Conservation (phyloP, 2,329 filamentous ascomycete genomes). For the Penicillium sp. region DNA sequence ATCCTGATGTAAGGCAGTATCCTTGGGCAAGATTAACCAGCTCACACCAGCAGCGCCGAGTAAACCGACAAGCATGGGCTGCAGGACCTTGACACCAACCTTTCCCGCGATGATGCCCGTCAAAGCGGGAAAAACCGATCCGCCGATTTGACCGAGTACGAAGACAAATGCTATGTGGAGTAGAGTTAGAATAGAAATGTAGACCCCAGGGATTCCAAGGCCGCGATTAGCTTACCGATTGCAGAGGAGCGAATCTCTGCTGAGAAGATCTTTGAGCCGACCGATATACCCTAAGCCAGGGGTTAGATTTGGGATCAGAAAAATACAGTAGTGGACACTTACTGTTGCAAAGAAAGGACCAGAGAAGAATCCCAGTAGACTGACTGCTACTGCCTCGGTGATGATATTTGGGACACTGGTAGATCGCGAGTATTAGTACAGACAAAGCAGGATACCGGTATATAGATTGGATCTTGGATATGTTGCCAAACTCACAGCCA, state of each 20-base stretch:
- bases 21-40: slow-evolving; percentile 38
- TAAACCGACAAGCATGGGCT: slow-evolving; percentile 46
- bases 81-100: slow-evolving; percentile 43
- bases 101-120: slow-evolving; percentile 45
- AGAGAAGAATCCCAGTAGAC: slow-evolving; percentile 50
- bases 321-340: neutral
- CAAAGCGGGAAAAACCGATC: slow-evolving; percentile 48
- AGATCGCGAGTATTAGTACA: neutral
- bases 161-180: slow-evolving; percentile 41
- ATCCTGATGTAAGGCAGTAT: slow-evolving; percentile 17
- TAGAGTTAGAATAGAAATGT: neutral
- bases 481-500: slow-evolving; percentile 39
- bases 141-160: slow-evolving; percentile 50
- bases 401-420: slow-evolving; percentile 39
- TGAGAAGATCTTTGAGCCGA: slow-evolving; percentile 47
- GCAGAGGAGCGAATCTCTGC: slow-evolving; percentile 42
- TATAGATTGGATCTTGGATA: neutral
- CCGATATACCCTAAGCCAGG: slow-evolving; percentile 36
- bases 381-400: slow-evolving; percentile 47
- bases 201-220: no score
- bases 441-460: neutral
- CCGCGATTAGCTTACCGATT: slow-evolving; percentile 28
- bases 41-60: slow-evolving; percentile 40
- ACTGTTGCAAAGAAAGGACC: slow-evolving; percentile 53
- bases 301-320: neutral